Percentiles rank a stretch among this genome's conserved stretches.
phyloP scores from a whole-genome alignment of 2,329 filamentous ascomycete genomes.

The Colletotrichum spaethianum region DNA sequence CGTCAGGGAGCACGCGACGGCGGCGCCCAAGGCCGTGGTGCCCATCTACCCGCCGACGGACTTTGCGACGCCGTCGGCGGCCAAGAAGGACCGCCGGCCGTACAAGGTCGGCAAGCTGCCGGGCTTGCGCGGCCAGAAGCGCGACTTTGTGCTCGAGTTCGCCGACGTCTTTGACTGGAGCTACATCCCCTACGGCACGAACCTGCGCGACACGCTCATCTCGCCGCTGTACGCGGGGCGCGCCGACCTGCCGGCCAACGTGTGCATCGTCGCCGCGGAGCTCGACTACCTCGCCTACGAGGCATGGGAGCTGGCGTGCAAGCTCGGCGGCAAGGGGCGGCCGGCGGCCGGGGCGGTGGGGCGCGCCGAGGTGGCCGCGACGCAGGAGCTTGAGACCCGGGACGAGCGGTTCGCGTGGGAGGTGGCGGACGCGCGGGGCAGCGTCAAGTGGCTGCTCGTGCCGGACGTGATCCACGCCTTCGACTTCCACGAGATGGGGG shows the following conservation, averaged over 20 bases:
- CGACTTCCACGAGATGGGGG: conserved; percentile 50
- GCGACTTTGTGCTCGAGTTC: conserved; percentile 42
- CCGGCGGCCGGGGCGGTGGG: conserved; percentile 31
- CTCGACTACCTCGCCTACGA: conserved; percentile 52
- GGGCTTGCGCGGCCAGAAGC: conserved; percentile 41
- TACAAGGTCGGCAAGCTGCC: conserved; percentile 45
- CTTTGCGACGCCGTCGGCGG: conserved; percentile 46
- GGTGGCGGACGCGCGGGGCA: conserved; percentile 45
- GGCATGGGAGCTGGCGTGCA: conserved; percentile 41
- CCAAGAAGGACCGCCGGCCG: conserved; percentile 45
- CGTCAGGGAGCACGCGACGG: conserved; percentile 47
- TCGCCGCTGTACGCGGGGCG: conserved; percentile 51
- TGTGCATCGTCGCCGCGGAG: conserved; percentile 56
- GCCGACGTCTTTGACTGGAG: conserved; percentile 51
- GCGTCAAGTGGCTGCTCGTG: conserved; percentile 58
- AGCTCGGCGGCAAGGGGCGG: conserved; percentile 40
- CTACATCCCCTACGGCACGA: conserved; percentile 50
- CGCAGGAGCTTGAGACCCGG: conserved; percentile 43
- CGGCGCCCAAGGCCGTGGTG: conserved; percentile 52
- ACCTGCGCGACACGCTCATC: conserved; percentile 51
- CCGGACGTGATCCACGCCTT: conserved; percentile 59
- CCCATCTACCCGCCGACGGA: conserved; percentile 60
- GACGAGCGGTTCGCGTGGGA: conserved; percentile 56
- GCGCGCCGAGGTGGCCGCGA: conserved; percentile 34
- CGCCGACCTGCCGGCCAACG: conserved; percentile 50